These are phyloP conservation scores for Coemansia sp. DNA, from an alignment of 192 early-diverging fungal genomes.

Conservation along the genomic window DNA sequence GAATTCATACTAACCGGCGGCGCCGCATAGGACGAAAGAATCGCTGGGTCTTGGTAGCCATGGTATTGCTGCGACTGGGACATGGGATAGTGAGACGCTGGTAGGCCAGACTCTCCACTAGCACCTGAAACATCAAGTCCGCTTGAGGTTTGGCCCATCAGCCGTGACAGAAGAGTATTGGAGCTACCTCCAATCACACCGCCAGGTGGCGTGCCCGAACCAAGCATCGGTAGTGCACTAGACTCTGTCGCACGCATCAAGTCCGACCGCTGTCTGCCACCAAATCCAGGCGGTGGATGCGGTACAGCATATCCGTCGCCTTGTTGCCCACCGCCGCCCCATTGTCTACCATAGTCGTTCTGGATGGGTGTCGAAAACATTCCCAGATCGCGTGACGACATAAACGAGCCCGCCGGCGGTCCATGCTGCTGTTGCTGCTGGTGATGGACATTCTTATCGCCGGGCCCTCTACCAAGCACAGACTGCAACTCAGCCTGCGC, in stretches of 20 bases:
- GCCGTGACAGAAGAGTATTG: constrained; percentile 37
- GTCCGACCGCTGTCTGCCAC: constrained; percentile 16
- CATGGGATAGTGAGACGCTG: background rate
- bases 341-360: constrained; percentile 22
- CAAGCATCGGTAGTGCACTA: constrained; percentile 17
- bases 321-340: constrained; percentile 21
- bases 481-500: constrained; percentile 55
- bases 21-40: constrained; percentile 24
- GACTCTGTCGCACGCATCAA: constrained; percentile 14
- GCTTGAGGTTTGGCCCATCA: constrained; percentile 26
- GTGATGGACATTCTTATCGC: background rate
- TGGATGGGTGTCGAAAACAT: constrained; percentile 48
- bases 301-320: constrained; percentile 16
- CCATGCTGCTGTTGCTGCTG: constrained; percentile 16
- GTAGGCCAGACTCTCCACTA: background rate
- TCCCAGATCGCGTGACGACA: constrained; percentile 49
- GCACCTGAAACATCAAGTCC: constrained; percentile 9
- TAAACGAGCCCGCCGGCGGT: constrained; percentile 19
- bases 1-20: background rate
- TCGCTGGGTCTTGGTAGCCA: constrained; percentile 28
- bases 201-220: constrained; percentile 1
- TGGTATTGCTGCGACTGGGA: constrained; percentile 17
- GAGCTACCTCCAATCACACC: constrained; percentile 14
- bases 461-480: constrained; percentile 35
- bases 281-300: constrained; percentile 50